Percentiles rank a stretch among this genome's conserved stretches.
Evolutionary conservation across 371 early-diverging fungal species (phyloP).

Genomic region (Gilbertella persicaria): DNA sequence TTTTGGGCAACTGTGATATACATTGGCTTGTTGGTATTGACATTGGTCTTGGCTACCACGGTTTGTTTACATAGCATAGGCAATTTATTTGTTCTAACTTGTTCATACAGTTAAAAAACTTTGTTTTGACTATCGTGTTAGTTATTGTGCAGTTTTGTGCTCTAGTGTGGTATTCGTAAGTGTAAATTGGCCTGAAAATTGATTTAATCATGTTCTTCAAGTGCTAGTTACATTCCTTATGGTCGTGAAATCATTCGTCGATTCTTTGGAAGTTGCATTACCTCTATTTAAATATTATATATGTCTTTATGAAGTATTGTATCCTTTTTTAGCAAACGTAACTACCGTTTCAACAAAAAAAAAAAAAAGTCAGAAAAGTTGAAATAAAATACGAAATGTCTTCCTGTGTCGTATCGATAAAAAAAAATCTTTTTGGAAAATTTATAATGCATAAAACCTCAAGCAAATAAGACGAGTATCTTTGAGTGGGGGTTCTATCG

Average conservation of each 20-base stretch:
- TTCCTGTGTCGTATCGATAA: too few relatives aligned
- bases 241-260: constrained; percentile 52
- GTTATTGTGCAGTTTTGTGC: constrained; percentile 85
- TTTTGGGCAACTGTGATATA: constrained; percentile 33
- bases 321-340: too few relatives aligned
- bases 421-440: too few relatives aligned
- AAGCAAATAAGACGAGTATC: too few relatives aligned
- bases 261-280: constrained; percentile 49
- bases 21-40: constrained; percentile 33
- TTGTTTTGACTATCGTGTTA: constrained; percentile 70
- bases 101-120: constrained; percentile 40
- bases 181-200: constrained; percentile 5
- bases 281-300: constrained; percentile 49
- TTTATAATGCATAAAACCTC: too few relatives aligned
- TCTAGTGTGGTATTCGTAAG: constrained; percentile 82
- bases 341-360: neutral
- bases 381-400: too few relatives aligned
- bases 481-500: too few relatives aligned
- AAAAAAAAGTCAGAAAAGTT: neutral
- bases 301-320: too few relatives aligned
- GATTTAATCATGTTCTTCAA: constrained; percentile 5
- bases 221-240: constrained; percentile 59
- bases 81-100: neutral
- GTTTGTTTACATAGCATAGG: constrained; percentile 13
- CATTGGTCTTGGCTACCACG: constrained; percentile 33